phyloP scores from a whole-genome alignment of 2,329 filamentous ascomycete species.

The Fusarium nodosum region DNA sequence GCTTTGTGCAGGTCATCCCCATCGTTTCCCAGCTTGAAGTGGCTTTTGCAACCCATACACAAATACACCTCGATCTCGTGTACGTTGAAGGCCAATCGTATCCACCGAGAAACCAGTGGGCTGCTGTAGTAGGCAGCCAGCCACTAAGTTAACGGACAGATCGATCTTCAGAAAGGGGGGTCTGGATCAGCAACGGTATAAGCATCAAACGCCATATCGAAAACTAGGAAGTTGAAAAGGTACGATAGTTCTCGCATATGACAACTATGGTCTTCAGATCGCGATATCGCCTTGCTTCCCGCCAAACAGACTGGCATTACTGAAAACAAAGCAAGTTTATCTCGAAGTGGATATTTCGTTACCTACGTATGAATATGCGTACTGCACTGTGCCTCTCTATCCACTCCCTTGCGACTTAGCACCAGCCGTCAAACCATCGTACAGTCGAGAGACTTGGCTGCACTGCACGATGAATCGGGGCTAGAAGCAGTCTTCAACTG shows the following conservation, averaged over 20 bases:
- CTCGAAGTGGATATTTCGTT: not conserved
- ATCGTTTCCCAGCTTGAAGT: conserved; percentile 8
- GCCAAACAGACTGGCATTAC: conserved; percentile 2
- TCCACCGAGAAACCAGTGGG: conserved; percentile 18
- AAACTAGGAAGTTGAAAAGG: conserved; percentile 3
- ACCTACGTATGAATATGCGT: not conserved
- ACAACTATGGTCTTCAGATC: conserved; percentile 8
- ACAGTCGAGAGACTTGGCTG: conserved; percentile 48
- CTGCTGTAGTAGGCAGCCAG: conserved; percentile 39
- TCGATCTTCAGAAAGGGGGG: conserved; percentile 39
- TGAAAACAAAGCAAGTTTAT: conserved; percentile 28
- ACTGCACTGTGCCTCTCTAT: conserved; percentile 1
- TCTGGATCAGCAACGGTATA: conserved; percentile 28
- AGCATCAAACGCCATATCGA: conserved; percentile 22
- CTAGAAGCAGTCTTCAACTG: conserved; percentile 31
- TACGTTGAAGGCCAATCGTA: conserved; percentile 38
- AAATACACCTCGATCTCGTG: conserved; percentile 30
- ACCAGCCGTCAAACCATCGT: conserved; percentile 22
- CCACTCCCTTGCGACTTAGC: conserved; percentile 8
- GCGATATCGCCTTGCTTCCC: conserved; percentile 36
- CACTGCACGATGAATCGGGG: conserved; percentile 43
- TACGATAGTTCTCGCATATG: conserved; percentile 39
- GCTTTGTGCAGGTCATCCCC: conserved; percentile 1
- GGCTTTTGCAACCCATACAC: conserved; percentile 23
- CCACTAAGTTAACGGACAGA: conserved; percentile 34